Base-by-base conservation (phyloP, 306 rosid species). In the Rubus idaeus region DNA sequence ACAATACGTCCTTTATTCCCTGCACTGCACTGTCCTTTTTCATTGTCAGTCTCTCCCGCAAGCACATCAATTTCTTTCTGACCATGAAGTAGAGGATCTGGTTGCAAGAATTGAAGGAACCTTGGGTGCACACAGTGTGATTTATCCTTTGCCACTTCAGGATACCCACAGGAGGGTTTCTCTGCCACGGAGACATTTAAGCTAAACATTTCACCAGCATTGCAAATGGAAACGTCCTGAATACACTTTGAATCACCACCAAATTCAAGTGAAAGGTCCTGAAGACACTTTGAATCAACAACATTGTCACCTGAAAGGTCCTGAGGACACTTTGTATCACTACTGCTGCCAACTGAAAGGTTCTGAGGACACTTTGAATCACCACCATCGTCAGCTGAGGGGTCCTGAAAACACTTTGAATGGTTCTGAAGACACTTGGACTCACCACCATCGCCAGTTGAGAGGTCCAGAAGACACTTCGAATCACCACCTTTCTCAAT, bases 1-100 rank as follows among this genome's bases (percentile, higher is more conserved):
- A 39, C 55, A 3, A 46, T 52, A 17, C 63, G 52, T 45, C 20
- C 41, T 14, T 53, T 20, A 68, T 16, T 13, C 52, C 30, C 76
- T 16, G 49, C 74, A 51, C 26, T 5, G 58, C 45, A 55, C 50
- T 52, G 71, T 70, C 78, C 80, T 14, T 17, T 73, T 64, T 57
- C 58, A 16, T 26, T 64, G 21, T 79, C 30, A 60, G 18, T 12
- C 30, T 57, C 80, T 49, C 46, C 64, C 1, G 73, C 26, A 53
- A 37, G 61, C n/a, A 20, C 51, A 26, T 64, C 41, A 23, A 50
- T 40, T 65, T 23, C 58, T 53, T 71, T 78, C 67, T 57, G 51
- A 41, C 52, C 68, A 58, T 56, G 60, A 70, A 81, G 75, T 14
- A 78, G 74, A 42, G 81, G 81, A 37, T 85, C 88, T 76, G 74